Evolutionary conservation across 768 basidiomycete genomes (phyloP), one percentile per base, ranked within the genome.

Genomic region (Multifurca ochricompacta): DNA sequence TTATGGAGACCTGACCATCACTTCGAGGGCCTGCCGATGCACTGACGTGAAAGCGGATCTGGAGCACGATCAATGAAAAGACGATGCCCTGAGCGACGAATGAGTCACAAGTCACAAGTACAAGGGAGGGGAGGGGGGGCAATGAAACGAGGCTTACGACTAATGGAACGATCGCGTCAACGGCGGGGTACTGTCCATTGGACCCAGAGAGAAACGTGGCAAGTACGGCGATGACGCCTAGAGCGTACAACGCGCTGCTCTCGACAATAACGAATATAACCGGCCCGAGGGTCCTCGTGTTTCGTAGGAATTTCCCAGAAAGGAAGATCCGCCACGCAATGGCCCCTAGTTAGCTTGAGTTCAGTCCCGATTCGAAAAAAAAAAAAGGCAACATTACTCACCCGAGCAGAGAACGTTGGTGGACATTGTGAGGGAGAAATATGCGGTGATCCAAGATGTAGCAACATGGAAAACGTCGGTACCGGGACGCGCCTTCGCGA

Each of bases 1-100:
- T 27, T 27, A 7, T 4, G 48, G 36, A 37, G 16, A 13, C 4
- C 6, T 40, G 36, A 6, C 31, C 9, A 27, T 32, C 37, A 30
- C 23, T 41, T 7, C 23, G 27, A 16, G n/a, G n/a, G 32, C 16
- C 31, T 10, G 21, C 10, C 18, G 39, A 4, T 3, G 30, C n/a
- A 6, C 27, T 25, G 28, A 25, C 6, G 30, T 43, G 47, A 32
- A 55, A 55, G n/a, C 53, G 27, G 14, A 55, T 49, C 41, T 55
- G 54, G 16, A 49, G 41, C 16, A 55, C 21, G 19, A 54, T 36
- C 10, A 54, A 16, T 23, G 14, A 50, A 42, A 55, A 55, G 19
- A 25, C 48, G 14, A 55, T 48, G 27, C 53, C 39, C 50, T 51
- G 34, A n/a, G 27, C 6, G 6, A 36, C 2, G 25, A 18, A 34